Evolutionary conservation across 1,139 yeast genomes (phyloP).

Genomic region (Pichia sp.): DNA sequence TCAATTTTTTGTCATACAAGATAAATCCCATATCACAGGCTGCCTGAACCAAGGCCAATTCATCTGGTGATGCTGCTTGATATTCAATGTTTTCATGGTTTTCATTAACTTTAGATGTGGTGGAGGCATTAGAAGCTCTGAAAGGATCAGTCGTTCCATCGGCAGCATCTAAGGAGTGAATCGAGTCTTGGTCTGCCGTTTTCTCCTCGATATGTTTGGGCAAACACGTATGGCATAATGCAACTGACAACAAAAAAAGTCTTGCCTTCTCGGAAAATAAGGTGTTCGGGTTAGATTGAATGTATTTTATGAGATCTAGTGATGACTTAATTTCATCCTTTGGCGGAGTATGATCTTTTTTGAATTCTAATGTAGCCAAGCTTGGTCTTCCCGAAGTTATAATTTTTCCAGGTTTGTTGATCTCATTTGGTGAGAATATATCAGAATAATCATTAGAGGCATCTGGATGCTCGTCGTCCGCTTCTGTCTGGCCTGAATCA

Average conservation of each 20-base stretch:
- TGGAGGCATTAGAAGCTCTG: slow-evolving; percentile 8
- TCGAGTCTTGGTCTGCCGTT: slow-evolving; percentile 10
- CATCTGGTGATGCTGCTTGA: slow-evolving; percentile 96
- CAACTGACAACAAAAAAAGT: slow-evolving; percentile 72
- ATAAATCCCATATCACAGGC: slow-evolving; percentile 92
- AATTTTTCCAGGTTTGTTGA: slow-evolving; percentile 22
- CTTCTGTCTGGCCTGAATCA: slow-evolving; percentile 32
- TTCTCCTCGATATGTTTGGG: slow-evolving; percentile 41
- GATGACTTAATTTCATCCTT: slow-evolving; percentile 35
- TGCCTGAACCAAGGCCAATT: slow-evolving; percentile 84
- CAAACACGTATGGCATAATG: slow-evolving; percentile 84
- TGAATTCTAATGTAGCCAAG: slow-evolving; percentile 31
- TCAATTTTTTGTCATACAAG: slow-evolving; percentile 59
- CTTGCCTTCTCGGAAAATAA: slow-evolving; percentile 64
- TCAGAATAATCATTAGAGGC: slow-evolving; percentile 4
- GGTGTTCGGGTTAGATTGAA: slow-evolving; percentile 66
- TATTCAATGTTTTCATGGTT: slow-evolving; percentile 53
- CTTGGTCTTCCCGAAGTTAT: slow-evolving; percentile 44
- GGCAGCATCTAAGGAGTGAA: slow-evolving; percentile 11
- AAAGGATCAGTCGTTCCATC: not conserved
- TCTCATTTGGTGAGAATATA: slow-evolving; percentile 6
- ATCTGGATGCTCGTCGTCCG: slow-evolving; percentile 12
- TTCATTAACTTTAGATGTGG: not conserved
- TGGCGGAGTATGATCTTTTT: slow-evolving; percentile 11
- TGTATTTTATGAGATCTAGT: slow-evolving; percentile 53